Evolutionary conservation across 2,329 filamentous ascomycete genomes (phyloP).

Genomic region (Colletotrichum gigasporum): DNA sequence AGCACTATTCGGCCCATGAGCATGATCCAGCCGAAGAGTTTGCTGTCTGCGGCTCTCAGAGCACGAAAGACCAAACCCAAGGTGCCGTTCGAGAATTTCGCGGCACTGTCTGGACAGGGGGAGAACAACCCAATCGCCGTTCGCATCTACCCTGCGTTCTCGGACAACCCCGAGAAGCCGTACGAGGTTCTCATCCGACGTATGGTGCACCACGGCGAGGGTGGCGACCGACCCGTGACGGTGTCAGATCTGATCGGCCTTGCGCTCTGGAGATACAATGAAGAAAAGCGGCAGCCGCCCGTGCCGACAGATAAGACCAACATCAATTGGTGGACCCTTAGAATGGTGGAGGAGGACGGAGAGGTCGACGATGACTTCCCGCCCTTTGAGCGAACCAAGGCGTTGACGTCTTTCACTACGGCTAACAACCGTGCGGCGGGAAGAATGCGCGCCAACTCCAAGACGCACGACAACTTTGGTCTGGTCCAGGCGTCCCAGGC

Average conservation of each 20-base stretch:
- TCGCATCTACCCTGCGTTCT: constrained; percentile 81
- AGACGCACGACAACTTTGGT: constrained; percentile 84
- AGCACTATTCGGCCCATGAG: constrained; percentile 72
- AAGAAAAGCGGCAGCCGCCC: constrained; percentile 77
- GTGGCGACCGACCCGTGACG: constrained; percentile 69
- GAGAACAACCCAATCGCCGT: constrained; percentile 80
- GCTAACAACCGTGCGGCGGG: constrained; percentile 76
- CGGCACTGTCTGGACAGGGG: constrained; percentile 79
- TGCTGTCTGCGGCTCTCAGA: constrained; percentile 77
- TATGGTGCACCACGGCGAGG: constrained; percentile 74
- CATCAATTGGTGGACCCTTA: constrained; percentile 83
- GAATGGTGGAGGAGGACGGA: constrained; percentile 86
- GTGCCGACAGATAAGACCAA: constrained; percentile 74
- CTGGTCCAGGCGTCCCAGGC: constrained; percentile 76
- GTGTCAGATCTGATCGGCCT: constrained; percentile 86
- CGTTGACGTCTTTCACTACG: constrained; percentile 81
- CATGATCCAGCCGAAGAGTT: constrained; percentile 74
- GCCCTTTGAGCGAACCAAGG: constrained; percentile 77
- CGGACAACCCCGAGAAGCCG: constrained; percentile 69
- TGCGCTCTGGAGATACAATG: constrained; percentile 79
- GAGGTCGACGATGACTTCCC: constrained; percentile 89
- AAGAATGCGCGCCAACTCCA: constrained; percentile 73
- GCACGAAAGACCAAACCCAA: constrained; percentile 75
- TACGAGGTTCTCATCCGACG: constrained; percentile 78
- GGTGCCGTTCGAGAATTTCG: constrained; percentile 81